phyloP scores from a whole-genome alignment of 768 basidiomycete genomes.

The Suillus americanus region DNA sequence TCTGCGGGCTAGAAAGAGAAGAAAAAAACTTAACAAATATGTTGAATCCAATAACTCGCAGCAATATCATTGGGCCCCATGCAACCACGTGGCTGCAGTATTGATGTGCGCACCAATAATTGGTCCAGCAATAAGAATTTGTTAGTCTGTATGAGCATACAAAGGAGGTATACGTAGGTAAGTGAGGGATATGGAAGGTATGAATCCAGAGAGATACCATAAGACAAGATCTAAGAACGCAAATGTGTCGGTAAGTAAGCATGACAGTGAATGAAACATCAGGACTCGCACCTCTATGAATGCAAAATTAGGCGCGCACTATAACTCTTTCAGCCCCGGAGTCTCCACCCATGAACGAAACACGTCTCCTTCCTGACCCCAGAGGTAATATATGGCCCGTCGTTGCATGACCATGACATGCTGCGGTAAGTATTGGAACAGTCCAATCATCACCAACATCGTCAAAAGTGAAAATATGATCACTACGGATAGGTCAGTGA shows the following conservation, averaged over 20 bases:
- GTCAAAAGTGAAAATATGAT: constrained; percentile 39
- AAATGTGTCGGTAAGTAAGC: not conserved
- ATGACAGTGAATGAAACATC: not conserved
- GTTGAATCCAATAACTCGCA: not conserved
- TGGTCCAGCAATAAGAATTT: not conserved
- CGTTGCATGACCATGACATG: constrained; percentile 54
- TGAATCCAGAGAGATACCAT: not conserved
- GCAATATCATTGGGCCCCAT: not conserved
- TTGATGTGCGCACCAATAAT: not conserved
- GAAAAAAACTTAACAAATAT: not conserved
- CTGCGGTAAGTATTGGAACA: constrained; percentile 58
- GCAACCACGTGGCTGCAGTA: not conserved
- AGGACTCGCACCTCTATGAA: constrained; percentile 14
- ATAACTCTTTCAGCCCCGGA: constrained; percentile 30
- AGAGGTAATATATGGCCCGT: constrained; percentile 63
- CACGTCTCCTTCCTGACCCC: constrained; percentile 48
- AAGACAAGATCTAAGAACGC: not conserved
- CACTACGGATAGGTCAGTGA: constrained; percentile 33
- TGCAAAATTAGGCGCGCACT: not conserved
- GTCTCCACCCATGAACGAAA: constrained; percentile 30
- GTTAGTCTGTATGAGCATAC: constrained; percentile 13
- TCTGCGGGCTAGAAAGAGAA: not conserved
- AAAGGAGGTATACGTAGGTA: constrained; percentile 18
- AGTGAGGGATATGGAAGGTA: constrained; percentile 5
- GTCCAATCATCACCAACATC: constrained; percentile 49